phyloP scores from a whole-genome alignment of 176 grass and related monocot genomes.

The Dendrocalamus sinicus region DNA sequence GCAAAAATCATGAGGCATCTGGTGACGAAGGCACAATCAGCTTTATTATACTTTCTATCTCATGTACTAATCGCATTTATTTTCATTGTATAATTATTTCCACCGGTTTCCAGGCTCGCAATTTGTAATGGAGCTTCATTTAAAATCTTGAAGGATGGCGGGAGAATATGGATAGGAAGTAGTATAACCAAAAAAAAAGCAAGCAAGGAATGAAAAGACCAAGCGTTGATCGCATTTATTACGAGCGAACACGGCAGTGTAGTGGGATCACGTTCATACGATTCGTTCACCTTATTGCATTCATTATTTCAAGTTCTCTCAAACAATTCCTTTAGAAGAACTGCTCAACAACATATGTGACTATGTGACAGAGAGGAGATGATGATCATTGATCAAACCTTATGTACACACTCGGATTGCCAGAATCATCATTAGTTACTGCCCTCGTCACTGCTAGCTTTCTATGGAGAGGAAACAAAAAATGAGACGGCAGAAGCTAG shows the following conservation, averaged over 20 bases:
- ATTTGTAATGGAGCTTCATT: neutral
- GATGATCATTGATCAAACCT: slow-evolving; percentile 31
- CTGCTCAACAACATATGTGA: neutral
- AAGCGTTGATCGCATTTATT: neutral
- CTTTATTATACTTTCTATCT: neutral
- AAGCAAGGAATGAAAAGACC: neutral
- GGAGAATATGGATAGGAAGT: neutral
- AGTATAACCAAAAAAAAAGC: slow-evolving; percentile 8
- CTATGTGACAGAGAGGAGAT: slow-evolving; percentile 23
- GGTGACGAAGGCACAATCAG: neutral
- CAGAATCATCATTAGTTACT: slow-evolving; percentile 3
- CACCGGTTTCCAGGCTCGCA: neutral
- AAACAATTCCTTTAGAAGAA: slow-evolving; percentile 29
- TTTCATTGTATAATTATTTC: neutral
- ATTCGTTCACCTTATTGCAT: slow-evolving; percentile 28
- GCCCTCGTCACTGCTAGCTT: neutral
- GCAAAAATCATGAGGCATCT: neutral
- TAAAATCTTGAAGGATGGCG: neutral
- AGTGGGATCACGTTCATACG: neutral
- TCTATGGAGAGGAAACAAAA: slow-evolving; percentile 40
- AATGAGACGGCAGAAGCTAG: neutral
- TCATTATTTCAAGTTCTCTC: slow-evolving; percentile 35
- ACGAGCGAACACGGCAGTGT: slow-evolving; percentile 8
- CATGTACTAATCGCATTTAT: neutral
- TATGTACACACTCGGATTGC: slow-evolving; percentile 44